phyloP scores from a whole-genome alignment of 192 early-diverging fungal species.

The Diversispora epigaea region DNA sequence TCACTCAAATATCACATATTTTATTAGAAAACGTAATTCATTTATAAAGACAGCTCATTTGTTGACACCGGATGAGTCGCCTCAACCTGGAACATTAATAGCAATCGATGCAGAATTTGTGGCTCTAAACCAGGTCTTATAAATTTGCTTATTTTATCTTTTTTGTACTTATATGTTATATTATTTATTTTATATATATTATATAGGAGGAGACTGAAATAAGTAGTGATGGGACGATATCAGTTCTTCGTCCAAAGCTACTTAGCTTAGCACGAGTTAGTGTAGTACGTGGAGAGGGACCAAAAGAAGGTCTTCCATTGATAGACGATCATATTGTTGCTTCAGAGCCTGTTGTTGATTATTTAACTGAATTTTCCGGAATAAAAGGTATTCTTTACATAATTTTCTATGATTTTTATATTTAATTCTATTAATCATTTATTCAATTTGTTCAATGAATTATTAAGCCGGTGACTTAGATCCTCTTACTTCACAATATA shows the following conservation, averaged over 20 bases:
- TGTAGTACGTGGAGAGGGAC: constrained; percentile 78
- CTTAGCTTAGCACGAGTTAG: constrained; percentile 87
- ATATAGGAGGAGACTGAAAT: constrained; percentile 81
- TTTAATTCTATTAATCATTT: background rate
- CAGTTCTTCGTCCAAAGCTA: constrained; percentile 75
- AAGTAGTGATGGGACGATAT: constrained; percentile 88
- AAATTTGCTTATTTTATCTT: background rate
- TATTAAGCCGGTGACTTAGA: constrained; percentile 78
- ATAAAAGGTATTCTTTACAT: constrained; percentile 63
- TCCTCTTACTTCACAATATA: constrained; percentile 63
- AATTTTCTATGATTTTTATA: constrained; percentile 23
- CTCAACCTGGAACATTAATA: constrained; percentile 63
- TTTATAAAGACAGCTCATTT: constrained; percentile 44
- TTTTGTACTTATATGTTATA: too few relatives aligned
- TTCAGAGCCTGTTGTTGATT: constrained; percentile 84
- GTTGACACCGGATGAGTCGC: constrained; percentile 61
- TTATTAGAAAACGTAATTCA: background rate
- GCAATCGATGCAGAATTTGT: constrained; percentile 98
- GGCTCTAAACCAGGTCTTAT: constrained; percentile 59
- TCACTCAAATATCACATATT: background rate
- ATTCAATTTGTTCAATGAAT: constrained; percentile 1
- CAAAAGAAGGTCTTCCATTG: constrained; percentile 75
- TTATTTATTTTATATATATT: background rate
- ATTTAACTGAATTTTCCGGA: constrained; percentile 92
- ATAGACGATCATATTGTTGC: constrained; percentile 96